Conservation (phyloP, 2,329 filamentous ascomycete genomes). For the Penicillium corylophilum region DNA sequence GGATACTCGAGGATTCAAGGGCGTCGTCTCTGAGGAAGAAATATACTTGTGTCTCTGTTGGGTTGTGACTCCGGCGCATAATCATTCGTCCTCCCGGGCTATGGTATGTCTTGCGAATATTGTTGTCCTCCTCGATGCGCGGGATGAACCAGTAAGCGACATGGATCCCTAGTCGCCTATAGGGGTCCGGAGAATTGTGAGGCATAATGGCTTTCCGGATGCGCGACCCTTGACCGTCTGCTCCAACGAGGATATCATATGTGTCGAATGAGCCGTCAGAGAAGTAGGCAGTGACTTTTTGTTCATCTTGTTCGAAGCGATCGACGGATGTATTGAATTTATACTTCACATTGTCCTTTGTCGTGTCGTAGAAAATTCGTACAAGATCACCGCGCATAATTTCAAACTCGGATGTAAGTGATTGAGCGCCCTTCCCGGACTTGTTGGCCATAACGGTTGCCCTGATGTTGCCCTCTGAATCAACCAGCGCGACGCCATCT, state of each 20-base stretch:
- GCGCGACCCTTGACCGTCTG: slow-evolving; percentile 56
- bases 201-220: slow-evolving; percentile 46
- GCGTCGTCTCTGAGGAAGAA: slow-evolving; percentile 18
- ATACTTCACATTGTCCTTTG: slow-evolving; percentile 30
- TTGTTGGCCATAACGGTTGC: slow-evolving; percentile 45
- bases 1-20: slow-evolving; percentile 12
- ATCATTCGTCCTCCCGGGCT: slow-evolving; percentile 23
- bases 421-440: slow-evolving; percentile 45
- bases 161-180: slow-evolving; percentile 20
- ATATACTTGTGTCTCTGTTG: slow-evolving; percentile 22
- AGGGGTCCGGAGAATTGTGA: slow-evolving; percentile 14
- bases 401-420: slow-evolving; percentile 58
- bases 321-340: slow-evolving; percentile 35
- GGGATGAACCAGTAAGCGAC: slow-evolving; percentile 32
- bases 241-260: slow-evolving; percentile 57
- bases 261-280: slow-evolving; percentile 43
- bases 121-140: slow-evolving; percentile 19
- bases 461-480: slow-evolving; percentile 37
- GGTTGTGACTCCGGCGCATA: slow-evolving; percentile 22
- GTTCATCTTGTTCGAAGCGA: slow-evolving; percentile 32
- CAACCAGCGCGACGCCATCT: slow-evolving; percentile 48
- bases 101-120: slow-evolving; percentile 16
- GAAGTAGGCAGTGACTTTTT: slow-evolving; percentile 42
- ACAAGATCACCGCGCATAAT: slow-evolving; percentile 60
- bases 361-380: slow-evolving; percentile 50